phyloP scores from a whole-genome alignment of 768 basidiomycete genomes.

The Ramaria rubella region DNA sequence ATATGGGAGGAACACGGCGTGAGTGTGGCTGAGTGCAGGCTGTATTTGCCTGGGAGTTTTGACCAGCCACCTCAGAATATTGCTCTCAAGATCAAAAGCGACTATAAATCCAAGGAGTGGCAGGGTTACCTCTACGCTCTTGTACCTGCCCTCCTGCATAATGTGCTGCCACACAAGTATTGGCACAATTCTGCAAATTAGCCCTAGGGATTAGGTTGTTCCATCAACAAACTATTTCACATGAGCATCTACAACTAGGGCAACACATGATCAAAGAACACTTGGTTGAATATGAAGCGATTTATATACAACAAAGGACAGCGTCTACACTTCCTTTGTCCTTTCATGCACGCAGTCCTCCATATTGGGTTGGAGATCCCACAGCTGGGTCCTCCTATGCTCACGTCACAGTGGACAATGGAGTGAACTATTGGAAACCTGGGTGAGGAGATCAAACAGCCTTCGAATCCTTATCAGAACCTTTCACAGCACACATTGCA shows the following conservation, averaged over 20 bases:
- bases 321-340: background rate
- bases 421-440: background rate
- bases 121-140: slow-evolving; percentile 24
- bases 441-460: slow-evolving; percentile 5
- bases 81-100: slow-evolving; percentile 31
- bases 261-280: background rate
- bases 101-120: slow-evolving; percentile 25
- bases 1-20: slow-evolving; percentile 33
- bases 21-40: slow-evolving; percentile 23
- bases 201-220: background rate
- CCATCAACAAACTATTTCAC: background rate
- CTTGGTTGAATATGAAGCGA: background rate
- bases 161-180: slow-evolving; percentile 21
- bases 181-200: slow-evolving; percentile 17
- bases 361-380: background rate
- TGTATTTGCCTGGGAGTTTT: slow-evolving; percentile 35
- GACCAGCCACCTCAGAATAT: slow-evolving; percentile 36
- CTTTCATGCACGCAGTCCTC: background rate
- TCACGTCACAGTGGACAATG: background rate
- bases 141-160: slow-evolving; percentile 28
- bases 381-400: background rate
- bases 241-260: background rate
- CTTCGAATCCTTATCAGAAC: background rate
- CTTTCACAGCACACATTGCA: too few species aligned
- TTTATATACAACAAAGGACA: background rate